phyloP scores from a whole-genome alignment of 345 rosid species.

The Geranium rotundifolium region DNA sequence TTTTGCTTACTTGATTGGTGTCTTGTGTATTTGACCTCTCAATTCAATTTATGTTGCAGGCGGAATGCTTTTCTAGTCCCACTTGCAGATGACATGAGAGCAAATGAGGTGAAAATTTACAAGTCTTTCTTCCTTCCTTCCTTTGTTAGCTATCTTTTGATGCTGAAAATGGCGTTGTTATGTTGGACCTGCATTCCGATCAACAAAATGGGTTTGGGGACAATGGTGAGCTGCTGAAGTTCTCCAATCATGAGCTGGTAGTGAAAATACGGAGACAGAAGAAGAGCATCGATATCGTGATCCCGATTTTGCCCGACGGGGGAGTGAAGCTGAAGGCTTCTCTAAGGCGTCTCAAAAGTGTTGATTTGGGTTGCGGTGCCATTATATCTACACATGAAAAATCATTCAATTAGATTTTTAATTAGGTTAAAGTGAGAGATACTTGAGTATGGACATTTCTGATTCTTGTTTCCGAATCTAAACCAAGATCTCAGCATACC shows the following conservation, averaged over 20 bases:
- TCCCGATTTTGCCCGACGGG: conserved; percentile 26
- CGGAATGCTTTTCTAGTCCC: background rate
- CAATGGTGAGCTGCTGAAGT: background rate
- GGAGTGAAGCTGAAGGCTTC: conserved; percentile 35
- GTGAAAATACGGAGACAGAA: conserved; percentile 19
- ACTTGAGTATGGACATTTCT: no score
- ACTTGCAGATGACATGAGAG: background rate
- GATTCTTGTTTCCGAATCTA: no score
- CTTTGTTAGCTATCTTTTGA: no score
- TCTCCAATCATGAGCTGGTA: conserved; percentile 25
- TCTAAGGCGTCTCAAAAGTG: conserved; percentile 24
- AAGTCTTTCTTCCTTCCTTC: background rate
- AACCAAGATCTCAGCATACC: no score
- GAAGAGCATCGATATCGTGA: background rate
- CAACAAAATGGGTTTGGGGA: conserved; percentile 17
- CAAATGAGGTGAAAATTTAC: background rate
- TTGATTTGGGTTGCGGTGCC: no score
- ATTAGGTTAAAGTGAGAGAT: no score
- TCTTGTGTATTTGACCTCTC: background rate
- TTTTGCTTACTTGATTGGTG: background rate
- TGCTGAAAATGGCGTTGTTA: no score
- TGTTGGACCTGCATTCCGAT: no score
- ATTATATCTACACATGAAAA: no score
- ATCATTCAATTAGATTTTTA: no score
- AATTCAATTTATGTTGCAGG: background rate